These are phyloP conservation scores for Chrysoporthe cubensis DNA, from an alignment of 2,329 filamentous ascomycete genomes.

Conservation along the genomic window DNA sequence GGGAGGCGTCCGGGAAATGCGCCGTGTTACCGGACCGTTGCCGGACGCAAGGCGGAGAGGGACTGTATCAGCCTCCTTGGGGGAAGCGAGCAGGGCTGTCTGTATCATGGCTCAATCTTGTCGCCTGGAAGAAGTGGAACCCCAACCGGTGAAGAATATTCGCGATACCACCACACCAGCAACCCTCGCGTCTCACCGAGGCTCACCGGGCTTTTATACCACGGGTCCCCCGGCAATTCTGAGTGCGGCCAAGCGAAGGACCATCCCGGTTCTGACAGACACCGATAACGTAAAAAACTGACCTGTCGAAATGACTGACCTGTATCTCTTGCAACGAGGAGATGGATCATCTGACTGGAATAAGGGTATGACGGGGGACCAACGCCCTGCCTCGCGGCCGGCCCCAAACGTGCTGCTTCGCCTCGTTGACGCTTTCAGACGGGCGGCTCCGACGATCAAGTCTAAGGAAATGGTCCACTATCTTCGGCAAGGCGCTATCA, in stretches of 20 bases:
- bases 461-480: neutral
- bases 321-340: neutral
- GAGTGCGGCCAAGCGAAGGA: neutral
- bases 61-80: conserved; percentile 30
- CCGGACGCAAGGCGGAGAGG: conserved; percentile 42
- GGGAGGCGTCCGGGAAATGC: conserved; percentile 40
- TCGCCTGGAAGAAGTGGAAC: neutral
- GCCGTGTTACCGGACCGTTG: conserved; percentile 43
- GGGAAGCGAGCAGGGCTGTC: neutral
- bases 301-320: neutral
- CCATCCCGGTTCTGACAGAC: neutral
- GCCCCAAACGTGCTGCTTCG: neutral
- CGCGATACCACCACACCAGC: neutral
- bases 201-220: neutral
- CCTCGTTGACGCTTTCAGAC: neutral
- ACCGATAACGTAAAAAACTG: neutral
- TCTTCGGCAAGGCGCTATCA: neutral
- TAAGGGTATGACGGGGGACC: neutral
- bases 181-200: neutral
- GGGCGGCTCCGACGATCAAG: conserved; percentile 3
- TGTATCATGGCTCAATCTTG: conserved; percentile 2
- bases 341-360: neutral
- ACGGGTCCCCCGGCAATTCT: neutral
- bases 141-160: neutral
- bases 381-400: no score